These are phyloP conservation scores for Gryganskiella cystojenkinii DNA, from an alignment of 192 early-diverging fungal genomes.

Conservation along the genomic window DNA sequence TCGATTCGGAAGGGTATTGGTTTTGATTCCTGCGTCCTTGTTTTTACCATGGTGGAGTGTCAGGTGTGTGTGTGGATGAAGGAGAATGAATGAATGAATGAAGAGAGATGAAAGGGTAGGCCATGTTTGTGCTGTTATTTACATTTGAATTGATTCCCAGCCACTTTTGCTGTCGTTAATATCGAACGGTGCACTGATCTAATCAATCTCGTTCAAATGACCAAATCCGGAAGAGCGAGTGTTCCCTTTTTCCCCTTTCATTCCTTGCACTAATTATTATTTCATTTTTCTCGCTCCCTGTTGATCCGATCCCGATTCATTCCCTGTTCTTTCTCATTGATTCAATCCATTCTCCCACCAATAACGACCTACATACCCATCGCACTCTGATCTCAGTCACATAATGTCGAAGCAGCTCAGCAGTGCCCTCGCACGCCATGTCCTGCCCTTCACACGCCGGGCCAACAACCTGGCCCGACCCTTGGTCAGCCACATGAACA, in stretches of 20 bases:
- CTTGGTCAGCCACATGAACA: conserved; percentile 48
- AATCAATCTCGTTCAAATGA: too few species aligned
- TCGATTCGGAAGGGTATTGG: too few species aligned
- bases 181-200: too few species aligned
- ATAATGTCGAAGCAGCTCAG: conserved; percentile 47
- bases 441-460: conserved; percentile 45
- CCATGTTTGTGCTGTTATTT: background rate
- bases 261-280: background rate
- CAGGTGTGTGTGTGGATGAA: too few species aligned
- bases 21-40: background rate
- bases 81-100: too few species aligned
- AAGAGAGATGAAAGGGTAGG: too few species aligned
- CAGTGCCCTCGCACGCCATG: conserved; percentile 45
- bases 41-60: too few species aligned
- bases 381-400: background rate
- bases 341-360: background rate
- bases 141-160: background rate
- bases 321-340: background rate
- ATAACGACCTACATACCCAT: conserved; percentile 1
- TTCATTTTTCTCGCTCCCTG: background rate
- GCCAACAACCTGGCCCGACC: conserved; percentile 34
- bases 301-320: background rate
- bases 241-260: background rate
- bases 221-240: too few species aligned
- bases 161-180: too few species aligned